These are phyloP conservation scores for Suillus bovinus DNA, from an alignment of 768 basidiomycete genomes.

Conservation along the genomic window DNA sequence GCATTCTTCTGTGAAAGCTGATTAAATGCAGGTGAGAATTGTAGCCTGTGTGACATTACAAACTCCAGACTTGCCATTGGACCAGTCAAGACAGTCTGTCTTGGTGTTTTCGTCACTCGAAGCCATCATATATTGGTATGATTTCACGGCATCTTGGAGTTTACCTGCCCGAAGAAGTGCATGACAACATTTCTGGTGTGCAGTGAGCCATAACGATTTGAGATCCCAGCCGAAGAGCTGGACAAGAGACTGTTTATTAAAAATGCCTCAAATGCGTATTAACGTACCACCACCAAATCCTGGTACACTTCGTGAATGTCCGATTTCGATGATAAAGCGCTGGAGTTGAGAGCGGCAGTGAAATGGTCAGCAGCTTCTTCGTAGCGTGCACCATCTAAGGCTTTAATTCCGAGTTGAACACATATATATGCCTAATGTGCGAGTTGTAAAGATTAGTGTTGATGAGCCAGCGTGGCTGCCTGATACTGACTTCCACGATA, in stretches of 20 bases:
- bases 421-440: background rate
- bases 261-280: background rate
- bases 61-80: background rate
- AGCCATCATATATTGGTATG: background rate
- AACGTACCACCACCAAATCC: background rate
- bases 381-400: background rate
- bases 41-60: background rate
- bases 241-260: background rate
- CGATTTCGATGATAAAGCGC: background rate
- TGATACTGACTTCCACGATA: background rate
- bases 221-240: background rate
- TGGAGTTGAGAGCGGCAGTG: background rate
- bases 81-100: background rate
- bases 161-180: background rate
- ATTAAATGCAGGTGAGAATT: background rate
- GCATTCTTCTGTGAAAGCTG: background rate
- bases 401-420: background rate
- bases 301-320: background rate
- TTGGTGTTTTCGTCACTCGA: background rate
- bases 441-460: too few species aligned
- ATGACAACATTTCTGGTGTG: background rate
- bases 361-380: background rate
- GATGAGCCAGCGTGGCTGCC: too few species aligned
- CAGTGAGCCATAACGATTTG: background rate
- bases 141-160: background rate